Conservation (phyloP, 2,329 filamentous ascomycete species). For the Trichoderma pleuroti region DNA sequence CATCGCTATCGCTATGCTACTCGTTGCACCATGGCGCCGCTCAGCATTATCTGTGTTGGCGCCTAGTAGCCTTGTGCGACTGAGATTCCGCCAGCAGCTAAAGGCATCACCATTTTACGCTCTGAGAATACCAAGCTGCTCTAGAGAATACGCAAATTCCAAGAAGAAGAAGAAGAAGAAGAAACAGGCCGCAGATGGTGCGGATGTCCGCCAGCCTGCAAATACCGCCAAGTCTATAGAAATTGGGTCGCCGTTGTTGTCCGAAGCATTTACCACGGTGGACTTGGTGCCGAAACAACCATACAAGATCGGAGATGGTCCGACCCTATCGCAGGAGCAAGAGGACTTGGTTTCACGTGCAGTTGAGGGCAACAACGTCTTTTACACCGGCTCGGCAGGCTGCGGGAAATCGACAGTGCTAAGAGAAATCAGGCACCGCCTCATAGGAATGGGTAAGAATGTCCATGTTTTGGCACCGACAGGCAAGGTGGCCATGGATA, state of each 20-base stretch:
- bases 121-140: background rate
- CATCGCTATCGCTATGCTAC: background rate
- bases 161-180: background rate
- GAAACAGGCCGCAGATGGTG: background rate
- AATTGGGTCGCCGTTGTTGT: background rate
- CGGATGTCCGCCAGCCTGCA: background rate
- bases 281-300: background rate
- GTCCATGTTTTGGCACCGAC: constrained; percentile 58
- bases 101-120: background rate
- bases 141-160: background rate
- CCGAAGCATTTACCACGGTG: background rate
- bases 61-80: background rate
- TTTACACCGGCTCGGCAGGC: constrained; percentile 62
- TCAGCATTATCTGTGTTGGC: background rate
- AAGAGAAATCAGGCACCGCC: constrained; percentile 22
- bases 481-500: constrained; percentile 54
- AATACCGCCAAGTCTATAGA: background rate
- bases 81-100: background rate
- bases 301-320: background rate
- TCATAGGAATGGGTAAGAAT: constrained; percentile 3
- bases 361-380: constrained; percentile 52
- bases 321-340: constrained; percentile 22
- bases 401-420: constrained; percentile 31
- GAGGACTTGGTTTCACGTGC: constrained; percentile 41
- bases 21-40: background rate